Evolutionary conservation across 2,329 filamentous ascomycete species (phyloP).

Genomic region (Hymenoscyphus scutula): DNA sequence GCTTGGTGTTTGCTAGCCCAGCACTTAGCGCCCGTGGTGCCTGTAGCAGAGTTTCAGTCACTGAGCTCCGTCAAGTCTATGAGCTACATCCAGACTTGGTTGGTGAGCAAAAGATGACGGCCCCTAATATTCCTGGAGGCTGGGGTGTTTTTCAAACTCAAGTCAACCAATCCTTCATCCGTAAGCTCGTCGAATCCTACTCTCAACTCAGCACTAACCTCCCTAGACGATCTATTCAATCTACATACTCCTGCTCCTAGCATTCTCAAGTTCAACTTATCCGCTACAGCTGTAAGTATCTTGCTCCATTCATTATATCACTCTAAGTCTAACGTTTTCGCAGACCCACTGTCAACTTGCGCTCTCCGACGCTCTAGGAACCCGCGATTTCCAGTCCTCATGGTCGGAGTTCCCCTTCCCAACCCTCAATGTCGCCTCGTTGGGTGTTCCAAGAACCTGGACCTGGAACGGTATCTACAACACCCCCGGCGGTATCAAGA

Average conservation of each 20-base stretch:
- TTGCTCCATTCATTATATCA: neutral
- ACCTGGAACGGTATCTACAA: neutral
- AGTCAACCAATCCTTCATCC: neutral
- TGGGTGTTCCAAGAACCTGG: neutral
- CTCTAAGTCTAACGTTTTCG: neutral
- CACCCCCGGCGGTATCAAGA: neutral
- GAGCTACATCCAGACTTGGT: neutral
- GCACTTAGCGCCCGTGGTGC: neutral
- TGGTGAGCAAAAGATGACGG: neutral
- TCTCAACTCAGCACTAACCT: neutral
- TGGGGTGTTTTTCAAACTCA: neutral
- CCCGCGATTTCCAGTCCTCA: neutral
- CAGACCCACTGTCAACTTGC: conserved; percentile 1
- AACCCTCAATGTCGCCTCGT: neutral
- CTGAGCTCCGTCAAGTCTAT: neutral
- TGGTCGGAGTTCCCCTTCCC: neutral
- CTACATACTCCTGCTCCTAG: neutral
- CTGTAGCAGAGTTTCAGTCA: neutral
- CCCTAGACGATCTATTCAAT: neutral
- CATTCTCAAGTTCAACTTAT: neutral
- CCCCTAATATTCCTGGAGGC: neutral
- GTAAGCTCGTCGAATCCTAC: neutral
- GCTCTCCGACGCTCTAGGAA: neutral
- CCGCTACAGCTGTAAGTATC: neutral
- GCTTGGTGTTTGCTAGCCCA: neutral